Evolutionary conservation across 2,329 filamentous ascomycete genomes (phyloP), one percentile per base, ranked within the genome.

Genomic region (Lecanicillium sp.): DNA sequence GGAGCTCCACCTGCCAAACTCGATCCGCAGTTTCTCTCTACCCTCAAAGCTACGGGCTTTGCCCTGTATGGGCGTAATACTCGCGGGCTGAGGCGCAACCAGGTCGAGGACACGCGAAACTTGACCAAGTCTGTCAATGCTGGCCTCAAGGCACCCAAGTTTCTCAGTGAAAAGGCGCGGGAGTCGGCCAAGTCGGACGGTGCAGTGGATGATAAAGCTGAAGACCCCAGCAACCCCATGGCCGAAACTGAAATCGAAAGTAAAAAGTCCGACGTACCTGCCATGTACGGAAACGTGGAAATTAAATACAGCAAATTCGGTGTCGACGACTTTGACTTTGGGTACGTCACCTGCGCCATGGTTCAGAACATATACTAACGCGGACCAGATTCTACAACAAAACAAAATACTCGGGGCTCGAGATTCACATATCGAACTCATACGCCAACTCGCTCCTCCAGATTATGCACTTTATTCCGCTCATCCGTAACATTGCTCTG

Each of bases 221-320:
- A 75, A 3, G 87, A 90, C 49, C 71, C 83, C 2, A 70, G 76
- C 33, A 81, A 85, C 50, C 74, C 81, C 1, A 65, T 91, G 51
- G 78, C 80, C n/a, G 81, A 84, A 30, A 71, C 80, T 48, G 83
- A 86, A 47, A 72, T 91, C 3, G 84, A 87, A 52, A 84, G 85
- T 54, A 79, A 85, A 48, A 86, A 88, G 54, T 81, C 86, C 33
- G 90, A 95, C 49, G 86, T 93, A 4, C 86, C 91, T 19, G 79
- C 87, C 8, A 88, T 93, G 71, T 98, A 98, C 65, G 84, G 87
- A 54, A 90, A 90, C 58, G 87, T 96, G 10, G 91, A 97, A 65
- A 98, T 98, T 69, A 96, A 96, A 64, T 98, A 97, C 71, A 96
- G 91, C 74, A 94, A 90, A 62, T 98, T 96, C 65, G 93, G 93